Evolutionary conservation across 345 rosid genomes (phyloP).

Genomic region (Lenwebbia sp.): DNA sequence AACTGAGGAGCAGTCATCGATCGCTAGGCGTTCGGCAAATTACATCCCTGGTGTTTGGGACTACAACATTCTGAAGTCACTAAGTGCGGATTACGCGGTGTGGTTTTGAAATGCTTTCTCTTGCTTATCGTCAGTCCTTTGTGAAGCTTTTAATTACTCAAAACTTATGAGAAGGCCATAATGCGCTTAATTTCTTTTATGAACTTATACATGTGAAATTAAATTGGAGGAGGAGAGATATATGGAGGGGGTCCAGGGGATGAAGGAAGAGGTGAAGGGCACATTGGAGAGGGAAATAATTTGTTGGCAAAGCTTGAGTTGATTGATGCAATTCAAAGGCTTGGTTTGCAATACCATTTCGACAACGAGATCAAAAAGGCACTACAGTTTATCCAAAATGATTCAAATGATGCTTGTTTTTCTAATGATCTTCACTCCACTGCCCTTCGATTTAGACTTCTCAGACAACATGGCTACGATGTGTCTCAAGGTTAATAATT

Average conservation of each 20-base stretch:
- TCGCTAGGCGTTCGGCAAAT: no score
- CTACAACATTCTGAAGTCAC: no score
- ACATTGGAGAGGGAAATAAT: neutral
- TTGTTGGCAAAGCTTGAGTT: constrained; percentile 1
- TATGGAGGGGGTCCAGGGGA: neutral
- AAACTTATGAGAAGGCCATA: neutral
- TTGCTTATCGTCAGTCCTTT: no score
- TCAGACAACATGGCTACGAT: constrained; percentile 9
- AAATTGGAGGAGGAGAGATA: neutral
- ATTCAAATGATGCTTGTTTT: neutral
- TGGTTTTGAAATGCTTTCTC: no score
- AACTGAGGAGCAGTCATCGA: no score
- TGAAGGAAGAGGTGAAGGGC: constrained; percentile 1
- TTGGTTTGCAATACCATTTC: constrained; percentile 12
- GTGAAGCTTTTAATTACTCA: no score
- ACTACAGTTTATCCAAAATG: neutral
- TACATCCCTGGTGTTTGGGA: no score
- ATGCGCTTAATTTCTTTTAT: neutral
- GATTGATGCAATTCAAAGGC: constrained; percentile 7
- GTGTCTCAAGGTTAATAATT: constrained; percentile 10
- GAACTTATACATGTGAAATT: neutral
- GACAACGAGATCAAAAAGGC: constrained; percentile 4
- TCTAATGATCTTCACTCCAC: neutral
- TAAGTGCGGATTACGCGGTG: no score
- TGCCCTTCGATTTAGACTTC: constrained; percentile 11